phyloP scores from a whole-genome alignment of 129 eudicot species.

The Gnaphalium uliginosum region DNA sequence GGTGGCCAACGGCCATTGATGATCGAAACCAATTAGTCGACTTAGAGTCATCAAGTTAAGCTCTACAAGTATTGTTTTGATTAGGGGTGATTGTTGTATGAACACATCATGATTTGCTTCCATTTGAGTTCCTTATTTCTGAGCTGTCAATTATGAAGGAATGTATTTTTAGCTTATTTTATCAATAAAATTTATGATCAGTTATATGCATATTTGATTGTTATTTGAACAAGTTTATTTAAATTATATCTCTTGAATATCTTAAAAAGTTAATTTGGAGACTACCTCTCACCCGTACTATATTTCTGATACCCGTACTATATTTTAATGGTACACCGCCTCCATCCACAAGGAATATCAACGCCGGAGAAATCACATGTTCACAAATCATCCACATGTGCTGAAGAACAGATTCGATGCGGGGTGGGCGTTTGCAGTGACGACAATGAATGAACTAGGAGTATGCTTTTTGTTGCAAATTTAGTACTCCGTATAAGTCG shows the following conservation, averaged over 20 bases:
- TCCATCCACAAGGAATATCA: too few species aligned
- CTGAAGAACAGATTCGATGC: too few species aligned
- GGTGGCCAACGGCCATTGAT: constrained; percentile 82
- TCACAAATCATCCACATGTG: too few species aligned
- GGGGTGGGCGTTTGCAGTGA: too few species aligned
- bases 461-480: too few species aligned
- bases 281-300: too few species aligned
- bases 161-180: constrained; percentile 31
- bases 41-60: constrained; percentile 29
- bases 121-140: constrained; percentile 26
- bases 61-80: constrained; percentile 29
- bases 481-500: too few species aligned
- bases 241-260: background rate
- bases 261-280: background rate
- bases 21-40: background rate
- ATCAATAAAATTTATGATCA: background rate
- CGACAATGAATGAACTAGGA: background rate
- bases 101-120: constrained; percentile 35
- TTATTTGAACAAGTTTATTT: too few species aligned
- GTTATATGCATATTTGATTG: background rate
- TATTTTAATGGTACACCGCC: too few species aligned
- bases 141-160: constrained; percentile 20
- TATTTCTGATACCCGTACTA: too few species aligned
- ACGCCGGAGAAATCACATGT: too few species aligned
- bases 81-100: constrained; percentile 33